Base-by-base conservation (phyloP, 2,329 filamentous ascomycete species). In the Zymoseptoria pseudotritici region DNA sequence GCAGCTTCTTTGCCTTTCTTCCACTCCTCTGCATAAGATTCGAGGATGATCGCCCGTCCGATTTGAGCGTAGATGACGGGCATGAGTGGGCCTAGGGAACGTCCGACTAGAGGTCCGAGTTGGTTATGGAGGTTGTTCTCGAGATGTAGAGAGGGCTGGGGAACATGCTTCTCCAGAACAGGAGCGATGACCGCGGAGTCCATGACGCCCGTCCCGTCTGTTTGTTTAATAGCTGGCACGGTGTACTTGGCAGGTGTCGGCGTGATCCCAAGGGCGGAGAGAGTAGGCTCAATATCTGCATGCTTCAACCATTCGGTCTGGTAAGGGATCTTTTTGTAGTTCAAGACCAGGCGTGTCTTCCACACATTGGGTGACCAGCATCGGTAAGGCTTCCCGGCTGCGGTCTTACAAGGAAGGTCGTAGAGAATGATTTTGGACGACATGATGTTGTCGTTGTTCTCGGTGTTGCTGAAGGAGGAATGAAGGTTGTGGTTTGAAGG, bases 311-410 rank as follows among this genome's bases (percentile, higher is more conserved):
- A 66, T 20, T 55, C 26, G 11, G 65, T 64, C 17, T 46, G 62
- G 63, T 67, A 67, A 4, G 65, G 60, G 36, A 67, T 59, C 10
- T 55, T 53, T 52, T 67, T 67, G 62, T 63, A 67, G 59, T 67
- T 67, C 21, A 67, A 62, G 24, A 58, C 52, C 58, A 89, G 72
- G 1, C 87, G 84, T 86, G 85, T 84, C 73, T 87, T 89, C 86
- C 86, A 89, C 0, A 86, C 82, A 69, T 90, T 90, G 53, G 82
- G 74, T 0, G 86, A 87, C 87, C 87, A 90, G 57, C 76, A 69
- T 9, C 73, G 74, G 53, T 75, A 71, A n/a, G 75, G 75, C 17
- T 53, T 19, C 17, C 36, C 36, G 11, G 36, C 36, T 46, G 36
- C 36, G 20, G 50, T 53, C 26, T 61, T 61, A 24, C 51, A 54